Evolutionary conservation across 495 filamentous ascomycete species (phyloP).

Genomic region (Hypoxylon lenormandii): DNA sequence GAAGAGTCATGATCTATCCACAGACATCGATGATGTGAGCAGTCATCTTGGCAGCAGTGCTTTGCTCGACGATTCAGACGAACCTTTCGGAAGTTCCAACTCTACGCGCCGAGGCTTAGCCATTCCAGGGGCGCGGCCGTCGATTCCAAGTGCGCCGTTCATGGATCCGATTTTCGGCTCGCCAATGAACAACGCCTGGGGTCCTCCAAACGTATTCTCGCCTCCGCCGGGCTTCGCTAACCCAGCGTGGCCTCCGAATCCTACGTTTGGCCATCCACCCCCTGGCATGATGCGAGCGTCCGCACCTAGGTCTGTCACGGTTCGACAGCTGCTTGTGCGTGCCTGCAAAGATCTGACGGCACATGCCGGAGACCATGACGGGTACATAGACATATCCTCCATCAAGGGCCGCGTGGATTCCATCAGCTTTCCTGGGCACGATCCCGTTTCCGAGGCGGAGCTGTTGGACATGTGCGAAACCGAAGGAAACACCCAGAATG

Average conservation of each 20-base stretch:
- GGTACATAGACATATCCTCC: slow-evolving; percentile 74
- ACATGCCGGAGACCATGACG: slow-evolving; percentile 54
- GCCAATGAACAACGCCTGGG: slow-evolving; percentile 49
- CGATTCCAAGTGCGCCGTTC: slow-evolving; percentile 40
- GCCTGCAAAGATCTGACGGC: slow-evolving; percentile 61
- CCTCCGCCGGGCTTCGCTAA: slow-evolving; percentile 49
- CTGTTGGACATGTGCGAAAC: slow-evolving; percentile 92
- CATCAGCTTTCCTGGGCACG: slow-evolving; percentile 65
- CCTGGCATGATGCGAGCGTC: slow-evolving; percentile 49
- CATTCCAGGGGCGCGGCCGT: slow-evolving; percentile 46
- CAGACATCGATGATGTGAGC: slow-evolving; percentile 73
- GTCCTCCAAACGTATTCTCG: slow-evolving; percentile 41
- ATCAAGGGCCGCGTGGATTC: slow-evolving; percentile 75
- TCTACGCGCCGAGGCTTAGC: slow-evolving; percentile 47
- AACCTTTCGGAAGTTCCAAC: slow-evolving; percentile 45
- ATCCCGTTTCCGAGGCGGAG: slow-evolving; percentile 73
- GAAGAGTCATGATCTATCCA: slow-evolving; percentile 60
- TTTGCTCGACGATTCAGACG: slow-evolving; percentile 83
- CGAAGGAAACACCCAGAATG: slow-evolving; percentile 85
- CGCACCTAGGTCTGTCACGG: slow-evolving; percentile 58
- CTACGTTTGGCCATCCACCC: slow-evolving; percentile 44
- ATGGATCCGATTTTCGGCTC: slow-evolving; percentile 51
- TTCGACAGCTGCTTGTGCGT: slow-evolving; percentile 64
- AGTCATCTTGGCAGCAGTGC: slow-evolving; percentile 92
- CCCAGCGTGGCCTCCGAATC: slow-evolving; percentile 45